These are phyloP conservation scores for Platismatia glauca DNA, from an alignment of 495 filamentous ascomycete genomes.

Conservation along the genomic window DNA sequence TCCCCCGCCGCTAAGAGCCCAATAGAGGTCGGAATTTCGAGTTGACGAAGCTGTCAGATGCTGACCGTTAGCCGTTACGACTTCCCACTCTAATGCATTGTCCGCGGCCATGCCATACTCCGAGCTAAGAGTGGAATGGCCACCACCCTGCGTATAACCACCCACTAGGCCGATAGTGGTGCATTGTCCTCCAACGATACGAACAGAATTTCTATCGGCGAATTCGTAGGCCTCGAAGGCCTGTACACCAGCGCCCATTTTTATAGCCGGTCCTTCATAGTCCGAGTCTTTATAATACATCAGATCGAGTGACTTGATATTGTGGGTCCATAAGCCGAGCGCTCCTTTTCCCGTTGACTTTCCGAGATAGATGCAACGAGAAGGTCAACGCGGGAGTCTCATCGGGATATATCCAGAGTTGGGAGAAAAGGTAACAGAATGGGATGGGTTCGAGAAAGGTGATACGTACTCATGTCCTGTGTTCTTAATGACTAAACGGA, in stretches of 20 bases:
- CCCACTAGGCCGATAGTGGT: conserved; percentile 32
- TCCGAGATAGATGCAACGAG: conserved; percentile 36
- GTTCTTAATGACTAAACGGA: conserved; percentile 58
- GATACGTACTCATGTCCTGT: conserved; percentile 51
- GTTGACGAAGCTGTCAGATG: background rate
- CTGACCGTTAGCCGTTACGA: background rate
- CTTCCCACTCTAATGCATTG: background rate
- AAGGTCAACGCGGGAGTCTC: background rate
- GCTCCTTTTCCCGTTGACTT: conserved; percentile 49
- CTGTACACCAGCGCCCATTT: conserved; percentile 40
- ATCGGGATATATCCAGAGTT: too few species aligned
- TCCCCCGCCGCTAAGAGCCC: conserved; percentile 35
- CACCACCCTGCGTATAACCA: background rate
- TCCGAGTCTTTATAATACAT: conserved; percentile 28
- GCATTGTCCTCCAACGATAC: conserved; percentile 13
- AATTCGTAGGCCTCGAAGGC: conserved; percentile 38
- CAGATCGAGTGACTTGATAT: conserved; percentile 43
- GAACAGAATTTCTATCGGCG: conserved; percentile 25
- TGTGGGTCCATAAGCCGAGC: conserved; percentile 52
- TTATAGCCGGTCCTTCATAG: conserved; percentile 40
- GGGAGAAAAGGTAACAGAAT: too few species aligned
- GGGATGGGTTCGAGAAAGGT: background rate
- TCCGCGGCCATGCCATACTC: background rate
- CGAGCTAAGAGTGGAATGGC: background rate
- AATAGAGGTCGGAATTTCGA: background rate